Conservation (phyloP, 2,329 filamentous ascomycete genomes). For the Xylaria sp. region DNA sequence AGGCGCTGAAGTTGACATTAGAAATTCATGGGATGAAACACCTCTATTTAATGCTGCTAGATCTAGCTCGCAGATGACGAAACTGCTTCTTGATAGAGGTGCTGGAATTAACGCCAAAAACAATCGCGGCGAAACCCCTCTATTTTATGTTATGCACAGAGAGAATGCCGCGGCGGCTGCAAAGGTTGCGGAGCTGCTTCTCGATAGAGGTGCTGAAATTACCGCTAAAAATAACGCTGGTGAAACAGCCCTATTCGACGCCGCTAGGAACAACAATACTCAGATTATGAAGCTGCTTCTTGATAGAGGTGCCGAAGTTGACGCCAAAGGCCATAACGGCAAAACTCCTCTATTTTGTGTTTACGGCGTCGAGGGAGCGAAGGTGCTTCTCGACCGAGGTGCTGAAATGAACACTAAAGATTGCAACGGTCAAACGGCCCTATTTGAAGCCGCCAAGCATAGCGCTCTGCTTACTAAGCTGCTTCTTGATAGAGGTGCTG, state of each 20-base stretch:
- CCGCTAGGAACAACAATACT: background rate
- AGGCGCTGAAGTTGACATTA: too few species aligned
- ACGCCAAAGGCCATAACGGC: background rate
- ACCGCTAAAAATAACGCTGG: background rate
- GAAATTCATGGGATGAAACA: background rate
- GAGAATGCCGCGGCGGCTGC: too few species aligned
- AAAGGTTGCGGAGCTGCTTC: background rate
- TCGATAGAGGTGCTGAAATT: background rate
- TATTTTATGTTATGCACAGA: too few species aligned
- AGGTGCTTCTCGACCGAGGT: background rate
- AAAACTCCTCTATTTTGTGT: background rate
- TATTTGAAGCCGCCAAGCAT: background rate
- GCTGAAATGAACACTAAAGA: background rate
- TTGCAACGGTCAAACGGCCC: background rate
- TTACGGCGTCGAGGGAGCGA: background rate
- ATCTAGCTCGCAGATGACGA: background rate
- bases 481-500: background rate
- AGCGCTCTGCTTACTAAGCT: background rate
- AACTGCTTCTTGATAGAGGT: background rate
- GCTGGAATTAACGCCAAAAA: background rate
- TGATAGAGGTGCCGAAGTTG: constrained; percentile 22
- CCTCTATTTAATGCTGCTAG: background rate
- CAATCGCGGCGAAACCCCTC: background rate
- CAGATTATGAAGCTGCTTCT: background rate
- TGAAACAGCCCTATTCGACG: background rate